phyloP scores from a whole-genome alignment of 2,329 filamentous ascomycete species.

The Zymoseptoria crescenta region DNA sequence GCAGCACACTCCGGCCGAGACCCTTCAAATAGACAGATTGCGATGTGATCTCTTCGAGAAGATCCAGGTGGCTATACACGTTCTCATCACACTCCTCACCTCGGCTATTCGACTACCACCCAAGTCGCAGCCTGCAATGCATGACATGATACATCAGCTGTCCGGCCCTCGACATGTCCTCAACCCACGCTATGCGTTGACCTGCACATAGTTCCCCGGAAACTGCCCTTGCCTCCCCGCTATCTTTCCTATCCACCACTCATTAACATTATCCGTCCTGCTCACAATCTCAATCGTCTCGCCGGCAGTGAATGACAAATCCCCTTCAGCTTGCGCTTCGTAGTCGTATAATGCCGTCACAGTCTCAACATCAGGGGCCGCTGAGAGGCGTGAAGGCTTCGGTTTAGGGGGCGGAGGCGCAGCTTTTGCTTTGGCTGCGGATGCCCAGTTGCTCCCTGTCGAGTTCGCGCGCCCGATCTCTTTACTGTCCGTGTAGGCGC shows the following conservation, averaged over 20 bases:
- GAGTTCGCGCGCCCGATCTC: slow-evolving; percentile 27
- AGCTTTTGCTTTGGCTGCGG: slow-evolving; percentile 41
- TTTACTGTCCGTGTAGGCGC: slow-evolving; percentile 1
- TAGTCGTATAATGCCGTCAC: slow-evolving; percentile 94
- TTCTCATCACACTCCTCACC: too few relatives aligned
- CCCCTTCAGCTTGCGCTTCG: slow-evolving; percentile 87
- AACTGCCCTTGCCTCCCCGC: slow-evolving; percentile 82
- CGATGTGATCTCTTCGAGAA: too few relatives aligned
- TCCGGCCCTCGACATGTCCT: neutral
- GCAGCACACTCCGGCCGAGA: too few relatives aligned
- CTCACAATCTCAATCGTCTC: slow-evolving; percentile 83
- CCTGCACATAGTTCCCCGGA: slow-evolving; percentile 58
- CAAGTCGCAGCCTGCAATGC: too few relatives aligned
- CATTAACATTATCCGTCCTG: slow-evolving; percentile 72
- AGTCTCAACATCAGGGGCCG: slow-evolving; percentile 57
- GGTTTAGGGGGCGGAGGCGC: slow-evolving; percentile 45
- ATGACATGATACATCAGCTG: too few relatives aligned
- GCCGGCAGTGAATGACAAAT: slow-evolving; percentile 80
- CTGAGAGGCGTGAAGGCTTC: slow-evolving; percentile 65
- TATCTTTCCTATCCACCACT: slow-evolving; percentile 90
- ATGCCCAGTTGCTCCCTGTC: slow-evolving; percentile 34
- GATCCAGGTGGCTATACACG: too few relatives aligned
- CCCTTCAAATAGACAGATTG: too few relatives aligned
- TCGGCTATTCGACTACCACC: too few relatives aligned
- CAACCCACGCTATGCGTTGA: slow-evolving; percentile 26